Evolutionary conservation across 768 basidiomycete genomes (phyloP), one percentile per base, ranked within the genome.

Genomic region (Amanita rimosa): DNA sequence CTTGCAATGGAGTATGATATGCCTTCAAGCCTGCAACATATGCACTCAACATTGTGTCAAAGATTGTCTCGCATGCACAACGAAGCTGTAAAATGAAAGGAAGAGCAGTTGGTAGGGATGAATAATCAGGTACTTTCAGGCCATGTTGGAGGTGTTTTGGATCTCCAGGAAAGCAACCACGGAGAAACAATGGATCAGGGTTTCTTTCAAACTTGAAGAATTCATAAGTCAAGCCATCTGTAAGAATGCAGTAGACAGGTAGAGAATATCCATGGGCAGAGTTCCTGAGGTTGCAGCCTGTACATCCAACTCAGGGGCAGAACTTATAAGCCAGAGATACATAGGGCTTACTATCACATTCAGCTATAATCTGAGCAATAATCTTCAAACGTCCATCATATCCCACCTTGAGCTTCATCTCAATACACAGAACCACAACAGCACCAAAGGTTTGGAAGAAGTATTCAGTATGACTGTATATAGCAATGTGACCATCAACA

Each of bases 101-200:
- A 49, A 55, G 51, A 48, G 50, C 14, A 49, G 50, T 52, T 34
- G 45, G 13, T 47, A 49, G 50, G 38, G 29, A 6, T 21, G 52
- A 56, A 53, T 39, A 54, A 45, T 59, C 52, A 17, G 53, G 44
- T 29, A 57, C 39, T 54, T 52, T 35, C 49, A 60, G 46, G 53
- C 58, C 58, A 55, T 51, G 53, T 24, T 51, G 49, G 52, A 58
- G 46, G 53, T 56, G 52, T 7, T 22, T n/a, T 22, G 57, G 57
- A 52, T 58, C 58, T 49, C 57, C 55, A 48, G 36, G 13, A 55
- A 58, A 55, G 55, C 58, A 59, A 51, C 58, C 58, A 19, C 57
- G 57, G 46, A 54, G 19, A 45, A 59, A 57, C 49, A 46, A 11
- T 29, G 53, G 53, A 49, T 53, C 17, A 2, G 43, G 43, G 43